A percentile compares a stretch with the other conserved stretches of the same genome.
Evolutionary conservation across 305 asterid species (phyloP).

Genomic region (Fraxinus ornus): DNA sequence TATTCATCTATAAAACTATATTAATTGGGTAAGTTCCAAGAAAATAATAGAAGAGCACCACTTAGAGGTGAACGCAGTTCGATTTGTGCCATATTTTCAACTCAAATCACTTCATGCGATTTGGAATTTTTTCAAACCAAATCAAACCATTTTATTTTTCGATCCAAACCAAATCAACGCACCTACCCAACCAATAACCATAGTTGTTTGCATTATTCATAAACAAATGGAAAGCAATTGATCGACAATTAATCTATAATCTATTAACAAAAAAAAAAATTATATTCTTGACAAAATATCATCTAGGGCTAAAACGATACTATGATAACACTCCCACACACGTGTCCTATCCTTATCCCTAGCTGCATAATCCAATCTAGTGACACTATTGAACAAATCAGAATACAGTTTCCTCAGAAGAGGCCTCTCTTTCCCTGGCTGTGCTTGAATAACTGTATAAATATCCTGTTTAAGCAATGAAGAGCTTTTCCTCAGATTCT

Average conservation of each 20-base stretch:
- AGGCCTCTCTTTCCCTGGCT: constrained; percentile 53
- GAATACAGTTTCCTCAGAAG: constrained; percentile 51
- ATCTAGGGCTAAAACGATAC: constrained; percentile 42
- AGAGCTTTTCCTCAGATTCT: constrained; percentile 47
- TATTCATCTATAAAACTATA: too few species aligned
- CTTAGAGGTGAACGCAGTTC: too few species aligned
- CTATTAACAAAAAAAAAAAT: background rate
- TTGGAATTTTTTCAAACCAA: too few species aligned
- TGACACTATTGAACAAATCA: constrained; percentile 52
- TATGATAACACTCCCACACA: constrained; percentile 43
- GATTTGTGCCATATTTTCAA: too few species aligned
- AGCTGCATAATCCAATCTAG: constrained; percentile 69
- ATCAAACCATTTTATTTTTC: too few species aligned
- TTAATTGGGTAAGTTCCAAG: too few species aligned
- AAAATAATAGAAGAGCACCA: too few species aligned
- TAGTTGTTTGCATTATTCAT: background rate
- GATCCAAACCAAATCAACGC: background rate
- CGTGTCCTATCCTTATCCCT: constrained; percentile 57
- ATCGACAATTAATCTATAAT: background rate
- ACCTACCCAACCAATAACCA: background rate
- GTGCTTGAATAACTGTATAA: constrained; percentile 59
- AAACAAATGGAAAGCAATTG: background rate
- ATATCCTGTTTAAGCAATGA: constrained; percentile 63
- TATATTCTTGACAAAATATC: constrained; percentile 45
- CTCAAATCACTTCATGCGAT: too few species aligned